Evolutionary conservation across 2,329 filamentous ascomycete species (phyloP), one percentile per base, ranked within the genome.

Genomic region (Atkinsonella texensis): DNA sequence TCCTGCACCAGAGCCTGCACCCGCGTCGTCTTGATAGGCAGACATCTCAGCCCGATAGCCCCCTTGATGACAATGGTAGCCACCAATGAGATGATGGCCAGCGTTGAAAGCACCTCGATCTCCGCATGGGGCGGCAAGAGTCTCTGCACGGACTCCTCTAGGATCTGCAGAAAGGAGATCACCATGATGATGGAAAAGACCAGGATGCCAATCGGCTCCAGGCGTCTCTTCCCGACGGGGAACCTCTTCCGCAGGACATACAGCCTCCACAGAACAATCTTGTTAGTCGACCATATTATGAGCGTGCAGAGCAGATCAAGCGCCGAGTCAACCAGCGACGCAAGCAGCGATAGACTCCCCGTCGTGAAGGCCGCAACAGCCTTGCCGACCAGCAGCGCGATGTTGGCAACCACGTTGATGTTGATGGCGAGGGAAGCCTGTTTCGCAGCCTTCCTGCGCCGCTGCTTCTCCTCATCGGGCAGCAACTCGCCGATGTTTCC

Each of bases 111-210:
- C 10, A 58, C 50, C 41, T 66, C 62, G 0, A 58, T 70, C 10
- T 74, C 70, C 55, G 79, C 83, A 54, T 87, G 74, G 1, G 70
- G 63, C 1, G 73, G 72, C 3, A 75, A 70, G 8, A 90, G 72
- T 3, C 80, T 76, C 49, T 78, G 73, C 17, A 85, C 64, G 44
- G 84, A 86, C 64, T 88, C 76, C 11, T 89, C 72, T 18, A 77
- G 79, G 43, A 90, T 86, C 67, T 90, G 86, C 55, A 82, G 75
- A 66, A 90, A 90, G 0, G 84, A 86, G 0, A 84, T 88, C 55
- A 90, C 84, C 85, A 90, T 90, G 63, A 90, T 85, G 55, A 89
- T 78, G 18, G 83, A 85, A 68, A 90, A 90, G 41, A 90, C 80
- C 1, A 90, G 72, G 9, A 90, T 83, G 17, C 86, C 86, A 3